These are phyloP conservation scores for Wolfiporia cocos DNA, from an alignment of 1,284 basidiomycete genomes.

Conservation along the genomic window DNA sequence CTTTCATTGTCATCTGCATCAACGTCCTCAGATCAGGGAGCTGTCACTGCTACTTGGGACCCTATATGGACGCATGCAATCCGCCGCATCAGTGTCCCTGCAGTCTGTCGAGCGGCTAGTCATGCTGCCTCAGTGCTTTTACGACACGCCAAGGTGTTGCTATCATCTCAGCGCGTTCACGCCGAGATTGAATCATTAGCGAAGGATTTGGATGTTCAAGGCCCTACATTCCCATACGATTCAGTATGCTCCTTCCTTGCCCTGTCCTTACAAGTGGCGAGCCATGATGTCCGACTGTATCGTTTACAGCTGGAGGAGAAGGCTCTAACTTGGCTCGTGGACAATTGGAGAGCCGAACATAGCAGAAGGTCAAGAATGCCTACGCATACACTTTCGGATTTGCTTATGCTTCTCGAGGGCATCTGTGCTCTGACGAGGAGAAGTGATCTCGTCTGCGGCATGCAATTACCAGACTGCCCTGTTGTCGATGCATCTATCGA, in stretches of 20 bases:
- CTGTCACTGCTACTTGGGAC: constrained; percentile 51
- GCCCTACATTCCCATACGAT: constrained; percentile 79
- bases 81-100: constrained; percentile 60
- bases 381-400: constrained; percentile 50
- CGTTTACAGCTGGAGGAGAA: constrained; percentile 80
- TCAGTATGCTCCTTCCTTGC: constrained; percentile 80
- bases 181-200: constrained; percentile 71
- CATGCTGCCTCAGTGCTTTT: constrained; percentile 65
- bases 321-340: constrained; percentile 76
- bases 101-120: constrained; percentile 74
- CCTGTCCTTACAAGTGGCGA: constrained; percentile 59
- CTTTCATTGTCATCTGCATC: constrained; percentile 8
- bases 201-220: constrained; percentile 82
- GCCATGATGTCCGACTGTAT: constrained; percentile 76
- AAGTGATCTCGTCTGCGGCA: constrained; percentile 38
- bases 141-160: constrained; percentile 31
- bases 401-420: constrained; percentile 56
- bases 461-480: constrained; percentile 57
- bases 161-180: constrained; percentile 53
- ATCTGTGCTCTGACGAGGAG: constrained; percentile 51
- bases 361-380: constrained; percentile 33
- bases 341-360: constrained; percentile 55
- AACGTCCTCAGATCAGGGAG: constrained; percentile 7
- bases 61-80: constrained; percentile 78
- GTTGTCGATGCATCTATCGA: constrained; percentile 57